Evolutionary conservation across 2,329 filamentous ascomycete species (phyloP).

Genomic region (Aureobasidium mangrovei): DNA sequence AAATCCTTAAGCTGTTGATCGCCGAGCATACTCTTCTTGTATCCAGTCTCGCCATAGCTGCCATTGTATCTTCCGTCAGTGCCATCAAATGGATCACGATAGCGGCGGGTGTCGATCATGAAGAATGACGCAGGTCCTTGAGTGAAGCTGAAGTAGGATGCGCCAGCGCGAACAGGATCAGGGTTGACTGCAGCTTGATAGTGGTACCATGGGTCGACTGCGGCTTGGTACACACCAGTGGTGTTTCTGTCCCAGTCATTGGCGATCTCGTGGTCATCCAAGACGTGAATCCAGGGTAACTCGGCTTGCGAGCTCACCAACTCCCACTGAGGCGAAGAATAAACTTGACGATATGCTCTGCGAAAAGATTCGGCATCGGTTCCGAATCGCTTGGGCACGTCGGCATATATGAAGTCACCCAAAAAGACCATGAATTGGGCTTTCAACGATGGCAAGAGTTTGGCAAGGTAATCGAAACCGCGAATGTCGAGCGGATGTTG

Average conservation of each 20-base stretch:
- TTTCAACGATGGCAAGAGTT: slow-evolving; percentile 60
- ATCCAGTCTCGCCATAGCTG: slow-evolving; percentile 34
- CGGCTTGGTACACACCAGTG: slow-evolving; percentile 69
- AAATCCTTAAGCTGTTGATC: slow-evolving; percentile 69
- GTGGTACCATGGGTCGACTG: slow-evolving; percentile 74
- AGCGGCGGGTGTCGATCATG: slow-evolving; percentile 83
- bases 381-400: slow-evolving; percentile 76
- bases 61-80: slow-evolving; percentile 42
- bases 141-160: slow-evolving; percentile 81
- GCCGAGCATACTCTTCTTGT: slow-evolving; percentile 77
- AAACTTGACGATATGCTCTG: slow-evolving; percentile 89
- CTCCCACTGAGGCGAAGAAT: slow-evolving; percentile 87
- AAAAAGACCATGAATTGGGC: slow-evolving; percentile 67
- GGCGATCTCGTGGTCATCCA: slow-evolving; percentile 92
- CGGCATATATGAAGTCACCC: slow-evolving; percentile 83
- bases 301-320: slow-evolving; percentile 14
- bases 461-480: slow-evolving; percentile 67
- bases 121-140: slow-evolving; percentile 92
- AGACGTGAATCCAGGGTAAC: slow-evolving; percentile 93
- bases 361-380: slow-evolving; percentile 67
- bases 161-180: slow-evolving; percentile 50
- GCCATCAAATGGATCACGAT: slow-evolving; percentile 60
- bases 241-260: slow-evolving; percentile 87
- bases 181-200: slow-evolving; percentile 85
- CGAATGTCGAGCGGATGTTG: slow-evolving; percentile 74